These are phyloP conservation scores for Oryza glaberrima DNA, from an alignment of 176 grass and related monocot genomes.

Conservation along the genomic window DNA sequence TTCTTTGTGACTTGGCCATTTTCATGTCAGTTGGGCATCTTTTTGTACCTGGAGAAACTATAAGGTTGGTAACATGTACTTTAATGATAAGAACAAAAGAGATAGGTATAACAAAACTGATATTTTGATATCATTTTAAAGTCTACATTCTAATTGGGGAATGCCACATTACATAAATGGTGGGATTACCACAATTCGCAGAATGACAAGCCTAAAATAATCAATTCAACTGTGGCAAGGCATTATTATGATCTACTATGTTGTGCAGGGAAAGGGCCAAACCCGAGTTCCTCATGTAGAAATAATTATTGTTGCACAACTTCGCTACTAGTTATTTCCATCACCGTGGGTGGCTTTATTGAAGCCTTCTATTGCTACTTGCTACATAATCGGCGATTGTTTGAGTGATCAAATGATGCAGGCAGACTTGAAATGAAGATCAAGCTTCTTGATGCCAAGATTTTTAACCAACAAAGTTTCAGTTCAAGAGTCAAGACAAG, in stretches of 20 bases:
- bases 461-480: too few species aligned
- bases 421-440: too few species aligned
- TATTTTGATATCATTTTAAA: conserved; percentile 15
- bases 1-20: conserved; percentile 32
- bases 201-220: conserved; percentile 18
- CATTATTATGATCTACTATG: neutral
- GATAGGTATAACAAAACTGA: neutral
- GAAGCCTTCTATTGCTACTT: too few species aligned
- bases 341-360: neutral
- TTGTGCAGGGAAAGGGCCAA: neutral
- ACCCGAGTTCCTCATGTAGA: neutral
- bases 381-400: neutral
- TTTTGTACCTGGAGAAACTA: conserved; percentile 40
- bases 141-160: neutral
- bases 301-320: neutral
- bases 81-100: neutral
- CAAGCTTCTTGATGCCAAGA: too few species aligned
- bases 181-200: conserved; percentile 6
- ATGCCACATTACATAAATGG: neutral
- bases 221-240: neutral
- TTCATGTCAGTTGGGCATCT: conserved; percentile 22
- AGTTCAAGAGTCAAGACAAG: too few species aligned
- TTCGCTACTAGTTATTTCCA: neutral
- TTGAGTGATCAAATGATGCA: too few species aligned
- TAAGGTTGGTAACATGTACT: conserved; percentile 25